Evolutionary conservation across 306 rosid species (phyloP).

Genomic region (Dicorynia guianensis): DNA sequence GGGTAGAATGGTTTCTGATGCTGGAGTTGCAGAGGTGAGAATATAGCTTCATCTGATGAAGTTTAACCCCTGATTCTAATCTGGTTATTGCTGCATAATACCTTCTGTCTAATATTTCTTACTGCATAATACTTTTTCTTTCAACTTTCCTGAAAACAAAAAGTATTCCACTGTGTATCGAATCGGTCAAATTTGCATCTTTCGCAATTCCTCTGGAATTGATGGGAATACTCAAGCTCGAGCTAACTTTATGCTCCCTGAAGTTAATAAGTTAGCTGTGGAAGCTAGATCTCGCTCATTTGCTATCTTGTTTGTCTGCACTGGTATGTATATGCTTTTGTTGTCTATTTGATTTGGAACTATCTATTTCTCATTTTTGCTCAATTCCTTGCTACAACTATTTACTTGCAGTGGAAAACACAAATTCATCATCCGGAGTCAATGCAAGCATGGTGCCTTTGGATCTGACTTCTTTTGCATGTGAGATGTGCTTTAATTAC

Average conservation of each 20-base stretch:
- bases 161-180: conserved; percentile 68
- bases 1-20: conserved; percentile 64
- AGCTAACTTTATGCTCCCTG: conserved; percentile 75
- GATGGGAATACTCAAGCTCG: conserved; percentile 54
- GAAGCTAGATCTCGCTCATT: conserved; percentile 64
- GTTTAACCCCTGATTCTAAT: conserved; percentile 5
- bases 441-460: conserved; percentile 49
- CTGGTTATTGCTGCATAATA: conserved; percentile 13
- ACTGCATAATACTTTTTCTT: conserved; percentile 27
- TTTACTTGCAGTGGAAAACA: conserved; percentile 62
- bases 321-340: conserved; percentile 61
- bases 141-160: conserved; percentile 27
- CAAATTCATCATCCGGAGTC: conserved; percentile 53
- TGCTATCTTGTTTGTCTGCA: conserved; percentile 69
- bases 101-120: conserved; percentile 29
- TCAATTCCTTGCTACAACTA: conserved; percentile 30
- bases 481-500: conserved; percentile 63
- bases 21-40: conserved; percentile 62
- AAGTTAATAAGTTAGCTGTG: conserved; percentile 61
- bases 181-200: conserved; percentile 58
- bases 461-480: conserved; percentile 59
- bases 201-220: conserved; percentile 48
- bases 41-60: conserved; percentile 31
- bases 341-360: conserved; percentile 19
- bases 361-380: conserved; percentile 10